Evolutionary conservation across 208 protist species (phyloP), one percentile per base, ranked within the genome.

Genomic region (Wallacemonas sp.): DNA sequence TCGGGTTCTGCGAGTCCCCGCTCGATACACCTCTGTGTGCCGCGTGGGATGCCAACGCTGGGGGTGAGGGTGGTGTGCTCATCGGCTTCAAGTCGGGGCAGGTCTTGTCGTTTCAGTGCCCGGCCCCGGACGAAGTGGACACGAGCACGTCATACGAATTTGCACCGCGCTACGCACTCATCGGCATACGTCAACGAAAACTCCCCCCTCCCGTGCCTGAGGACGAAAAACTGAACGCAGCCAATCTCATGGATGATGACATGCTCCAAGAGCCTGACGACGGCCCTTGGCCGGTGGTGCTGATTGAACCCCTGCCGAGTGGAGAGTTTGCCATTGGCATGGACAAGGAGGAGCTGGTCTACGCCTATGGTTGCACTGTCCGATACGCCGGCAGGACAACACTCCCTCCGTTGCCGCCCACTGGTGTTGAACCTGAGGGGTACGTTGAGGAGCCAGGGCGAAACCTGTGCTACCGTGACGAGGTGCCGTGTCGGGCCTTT

Each of bases 361-460:
- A 96, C 66, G 36, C 62, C 9, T 97, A 96, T 73, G 34, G 39
- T 6, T 64, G 67, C 13, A 46, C 38, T 27, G 70, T 93, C 1
- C 89, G 90, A 34, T 96, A 96, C 66, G 63, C 76, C 1, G 76
- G 72, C 21, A 59, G 24, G 21, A 72, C 82, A 8, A 64, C 55
- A 10, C 78, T 93, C 48, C 91, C 91, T 0, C 87, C 87, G 26
- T 78, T 96, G 3, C 91, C 91, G n/a, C 70, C 87, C 3, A 94
- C 91, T 6, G 91, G 91, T 5, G 74, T 93, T 38, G 89, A 93
- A 64, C 87, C 88, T 17, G 81, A 82, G 2, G 66, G 90, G 65
- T 93, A 92, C 63, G 88, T 95, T 10, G 92, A 97, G 74, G 92
- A 97, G 34, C 92, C 92, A 19, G 63, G 74, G n/a, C 50, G 79